Evolutionary conservation across 2,329 filamentous ascomycete genomes (phyloP), one percentile per base, ranked within the genome.

Genomic region (Parastagonospora nodorum): DNA sequence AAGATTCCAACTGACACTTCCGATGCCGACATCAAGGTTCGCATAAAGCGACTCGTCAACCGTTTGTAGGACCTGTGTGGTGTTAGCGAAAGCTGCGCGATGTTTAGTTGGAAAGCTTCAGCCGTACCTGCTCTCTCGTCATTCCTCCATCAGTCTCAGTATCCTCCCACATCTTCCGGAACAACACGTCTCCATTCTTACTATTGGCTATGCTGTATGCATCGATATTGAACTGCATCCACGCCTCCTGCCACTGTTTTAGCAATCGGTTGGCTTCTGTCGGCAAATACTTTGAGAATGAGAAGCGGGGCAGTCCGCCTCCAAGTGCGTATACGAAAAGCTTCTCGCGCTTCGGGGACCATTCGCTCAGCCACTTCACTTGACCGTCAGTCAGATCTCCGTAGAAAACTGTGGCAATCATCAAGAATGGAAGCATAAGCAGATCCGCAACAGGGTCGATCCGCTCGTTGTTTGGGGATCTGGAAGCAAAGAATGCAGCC

Each of bases 21-120:
- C 73, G 1, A 69, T 70, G 0, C 75, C 78, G 6, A 80, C 77
- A 45, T 80, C 78, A 1, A 80, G 64, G 50, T 80, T 80, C 4
- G 75, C 77, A 50, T 71, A 80, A 0, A 80, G 66, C 14, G 68
- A 66, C 53, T 80, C 78, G 49, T 80, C 76, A 4, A 79, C 50
- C 0, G 77, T 80, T 29, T 78, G 77, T 1, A 74, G 31, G 7
- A 55, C 11, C 19, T 45, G n/a, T 15, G 14, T 15, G 19, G 11
- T n/a, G 14, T 43, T 15, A 43, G 24, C 15, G 14, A 24, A 12
- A 10, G 16, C 12, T 12, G 11, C 14, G 14, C 35, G 8, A 15
- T 19, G 8, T 8, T 19, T 9, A 39, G 37, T 39, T 16, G 12
- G 24, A 39, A 16, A 39, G 37, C 37, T 19, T 8, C 37, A 8